Conservation (phyloP, 2,329 filamentous ascomycete species). For the Pseudomassariella vexata region DNA sequence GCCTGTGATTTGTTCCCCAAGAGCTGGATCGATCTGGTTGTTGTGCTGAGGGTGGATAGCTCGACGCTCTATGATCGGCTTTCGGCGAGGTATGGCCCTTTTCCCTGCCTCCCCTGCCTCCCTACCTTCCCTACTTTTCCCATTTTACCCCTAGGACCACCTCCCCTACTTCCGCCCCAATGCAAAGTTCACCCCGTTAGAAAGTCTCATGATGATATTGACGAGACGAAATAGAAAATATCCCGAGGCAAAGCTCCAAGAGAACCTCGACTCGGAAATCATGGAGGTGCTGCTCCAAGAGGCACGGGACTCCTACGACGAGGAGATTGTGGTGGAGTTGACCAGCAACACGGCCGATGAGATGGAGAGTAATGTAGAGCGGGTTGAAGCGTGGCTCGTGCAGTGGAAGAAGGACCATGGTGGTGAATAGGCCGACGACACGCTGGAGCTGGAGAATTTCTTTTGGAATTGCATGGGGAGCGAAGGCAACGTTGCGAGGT, state of each 20-base stretch:
- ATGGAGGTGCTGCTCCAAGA: conserved; percentile 93
- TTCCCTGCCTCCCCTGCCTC: background rate
- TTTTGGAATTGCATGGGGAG: too few species aligned
- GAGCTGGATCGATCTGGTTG: conserved; percentile 90
- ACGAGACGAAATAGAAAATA: conserved; percentile 70
- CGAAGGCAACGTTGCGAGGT: too few species aligned
- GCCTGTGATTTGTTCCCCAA: conserved; percentile 92
- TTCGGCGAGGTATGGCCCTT: conserved; percentile 60
- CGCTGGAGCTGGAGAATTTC: too few species aligned
- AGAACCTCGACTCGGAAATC: conserved; percentile 95
- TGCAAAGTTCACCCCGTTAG: too few species aligned
- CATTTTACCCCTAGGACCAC: too few species aligned
- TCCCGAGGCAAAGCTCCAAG: conserved; percentile 79
- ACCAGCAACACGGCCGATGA: conserved; percentile 76
- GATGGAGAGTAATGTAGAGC: conserved; percentile 81
- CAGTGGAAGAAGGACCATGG: conserved; percentile 71
- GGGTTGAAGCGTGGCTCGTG: conserved; percentile 75
- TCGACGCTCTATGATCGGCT: conserved; percentile 79
- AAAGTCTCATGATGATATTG: too few species aligned
- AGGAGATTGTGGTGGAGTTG: conserved; percentile 84
- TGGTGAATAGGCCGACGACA: conserved; percentile 18
- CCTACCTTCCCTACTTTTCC: conserved; percentile 1
- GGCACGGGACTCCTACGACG: conserved; percentile 78
- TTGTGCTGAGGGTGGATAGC: conserved; percentile 81
- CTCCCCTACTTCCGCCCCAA: background rate